phyloP scores from a whole-genome alignment of 495 filamentous ascomycete genomes.

The Trichocladium uniseriatum region DNA sequence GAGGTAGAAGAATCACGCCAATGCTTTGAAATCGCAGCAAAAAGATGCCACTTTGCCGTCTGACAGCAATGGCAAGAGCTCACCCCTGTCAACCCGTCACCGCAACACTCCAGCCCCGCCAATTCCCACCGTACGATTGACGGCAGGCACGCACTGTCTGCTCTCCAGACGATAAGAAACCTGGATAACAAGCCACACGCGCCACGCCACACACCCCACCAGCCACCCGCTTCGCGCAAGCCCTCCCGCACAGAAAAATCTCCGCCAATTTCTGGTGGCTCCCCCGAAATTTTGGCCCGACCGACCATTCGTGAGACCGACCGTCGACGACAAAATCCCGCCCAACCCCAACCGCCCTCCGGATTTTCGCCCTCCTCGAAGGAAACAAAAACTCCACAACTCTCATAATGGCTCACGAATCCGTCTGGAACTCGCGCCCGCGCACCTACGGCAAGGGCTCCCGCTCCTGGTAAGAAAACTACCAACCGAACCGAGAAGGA shows the following conservation, averaged over 20 bases:
- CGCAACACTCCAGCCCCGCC: constrained; percentile 1
- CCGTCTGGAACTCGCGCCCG: constrained; percentile 97
- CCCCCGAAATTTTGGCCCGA: constrained; percentile 9
- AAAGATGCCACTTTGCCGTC: constrained; percentile 32
- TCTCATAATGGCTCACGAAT: constrained; percentile 92
- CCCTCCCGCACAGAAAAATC: constrained; percentile 27
- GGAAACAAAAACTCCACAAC: constrained; percentile 6
- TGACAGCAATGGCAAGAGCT: constrained; percentile 1
- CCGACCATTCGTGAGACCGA: not conserved
- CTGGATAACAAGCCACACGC: not conserved
- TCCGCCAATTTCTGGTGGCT: constrained; percentile 17
- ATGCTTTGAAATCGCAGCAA: constrained; percentile 24
- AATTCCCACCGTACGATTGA: not conserved
- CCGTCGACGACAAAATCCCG: constrained; percentile 10
- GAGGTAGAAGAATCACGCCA: not conserved
- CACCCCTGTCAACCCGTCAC: constrained; percentile 5
- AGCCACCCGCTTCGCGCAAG: constrained; percentile 15
- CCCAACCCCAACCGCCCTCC: constrained; percentile 9
- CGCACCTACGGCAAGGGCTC: constrained; percentile 93
- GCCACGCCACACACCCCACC: constrained; percentile 14
- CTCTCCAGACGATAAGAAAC: constrained; percentile 5
- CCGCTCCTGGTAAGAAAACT: constrained; percentile 64
- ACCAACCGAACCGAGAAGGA: not conserved
- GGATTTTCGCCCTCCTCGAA: constrained; percentile 5
- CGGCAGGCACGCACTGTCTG: not conserved